Evolutionary conservation across 441 rosid genomes (phyloP).

Genomic region (Euphorbia schlechtendalii): DNA sequence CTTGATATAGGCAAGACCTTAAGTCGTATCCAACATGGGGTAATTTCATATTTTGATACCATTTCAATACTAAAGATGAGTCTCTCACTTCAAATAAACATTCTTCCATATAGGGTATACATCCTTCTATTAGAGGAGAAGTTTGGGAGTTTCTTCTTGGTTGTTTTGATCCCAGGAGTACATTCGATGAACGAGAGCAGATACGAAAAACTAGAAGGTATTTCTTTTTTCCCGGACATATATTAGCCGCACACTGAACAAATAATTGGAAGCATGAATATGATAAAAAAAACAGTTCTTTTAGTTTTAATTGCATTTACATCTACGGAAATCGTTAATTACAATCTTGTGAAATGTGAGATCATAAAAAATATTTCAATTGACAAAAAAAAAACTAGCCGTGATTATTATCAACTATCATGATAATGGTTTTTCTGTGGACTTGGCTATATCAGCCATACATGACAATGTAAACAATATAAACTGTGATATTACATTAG

Average conservation of each 20-base stretch:
- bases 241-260: too few species aligned
- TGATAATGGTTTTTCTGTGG: neutral
- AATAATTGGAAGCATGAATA: neutral
- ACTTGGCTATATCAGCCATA: neutral
- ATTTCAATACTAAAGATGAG: neutral
- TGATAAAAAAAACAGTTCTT: too few species aligned
- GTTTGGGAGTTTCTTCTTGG: slow-evolving; percentile 96
- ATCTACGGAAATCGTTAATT: too few species aligned
- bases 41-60: neutral
- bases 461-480: neutral
- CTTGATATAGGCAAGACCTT: slow-evolving; percentile 77
- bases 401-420: neutral
- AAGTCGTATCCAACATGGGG: slow-evolving; percentile 76
- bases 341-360: neutral
- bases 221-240: slow-evolving; percentile 11
- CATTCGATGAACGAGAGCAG: slow-evolving; percentile 78
- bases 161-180: slow-evolving; percentile 80
- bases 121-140: slow-evolving; percentile 96
- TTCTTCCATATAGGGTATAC: slow-evolving; percentile 51
- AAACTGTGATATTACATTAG: neutral
- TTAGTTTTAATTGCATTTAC: neutral
- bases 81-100: too few species aligned
- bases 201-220: slow-evolving; percentile 70
- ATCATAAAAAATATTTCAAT: neutral
- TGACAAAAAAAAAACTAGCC: neutral